Evolutionary conservation across 805 yeast species (phyloP), one percentile per base, ranked within the genome.

Genomic region (Barnettozyma siamensis): DNA sequence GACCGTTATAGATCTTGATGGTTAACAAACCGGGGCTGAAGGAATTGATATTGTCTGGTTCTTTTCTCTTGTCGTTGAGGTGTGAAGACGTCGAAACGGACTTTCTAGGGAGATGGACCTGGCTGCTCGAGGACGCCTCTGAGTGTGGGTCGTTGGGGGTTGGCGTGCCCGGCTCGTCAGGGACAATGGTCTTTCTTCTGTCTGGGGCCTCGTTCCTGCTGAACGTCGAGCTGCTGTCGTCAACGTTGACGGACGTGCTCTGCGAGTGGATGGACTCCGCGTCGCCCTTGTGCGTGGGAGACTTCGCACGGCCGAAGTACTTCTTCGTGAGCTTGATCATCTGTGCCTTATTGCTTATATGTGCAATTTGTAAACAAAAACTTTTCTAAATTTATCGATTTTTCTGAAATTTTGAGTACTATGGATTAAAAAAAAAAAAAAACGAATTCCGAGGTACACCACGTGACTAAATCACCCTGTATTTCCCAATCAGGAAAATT

Each of bases 1-100:
- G 72, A 29, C 89, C 85, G 31, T 77, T 75, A 56, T 85, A 85
- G 10, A 88, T 73, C 56, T 85, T 84, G 21, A 88, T 81, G 0
- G 89, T 83, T 50, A 88, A 70, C 23, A 85, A 67, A 2, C 95
- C 95, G 0, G 91, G 88, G 26, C 64, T 66, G 37, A 66, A 59
- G 1, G 55, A 50, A 11, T 40, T 49, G 26, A 43, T 15, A 15
- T 10, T 26, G 24, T 33, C 38, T 16, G 40, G n/a, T 12, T 21
- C 7, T 29, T n/a, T 31, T 11, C 35, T 28, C 7, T 21, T 23
- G 3, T 37, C 35, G 7, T 35, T 45, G 28, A 23, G 33, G 7
- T 26, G 21, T 7, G 43, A 40, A 7, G 42, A 31, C 13, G 38
- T 34, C 3, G 42, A 29, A 12, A 40, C 19, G 2, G 38, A 26